Conservation (phyloP, 768 basidiomycete species). For the Podaxis sp. region DNA sequence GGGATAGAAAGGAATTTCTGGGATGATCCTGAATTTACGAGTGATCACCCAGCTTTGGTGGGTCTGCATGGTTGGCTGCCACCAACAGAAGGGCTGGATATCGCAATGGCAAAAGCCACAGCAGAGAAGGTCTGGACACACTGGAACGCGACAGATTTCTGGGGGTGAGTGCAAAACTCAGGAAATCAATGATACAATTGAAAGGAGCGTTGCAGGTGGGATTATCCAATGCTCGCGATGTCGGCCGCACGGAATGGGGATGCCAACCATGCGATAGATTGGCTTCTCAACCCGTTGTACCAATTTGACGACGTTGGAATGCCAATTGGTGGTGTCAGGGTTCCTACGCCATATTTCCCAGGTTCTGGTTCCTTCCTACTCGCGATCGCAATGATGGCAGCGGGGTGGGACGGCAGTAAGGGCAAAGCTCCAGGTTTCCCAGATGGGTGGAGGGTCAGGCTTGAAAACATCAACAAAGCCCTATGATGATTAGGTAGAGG, state of each 20-base stretch:
- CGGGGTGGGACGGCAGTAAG: constrained; percentile 48
- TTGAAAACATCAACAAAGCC: constrained; percentile 22
- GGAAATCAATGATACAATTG: neutral
- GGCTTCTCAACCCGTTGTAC: constrained; percentile 53
- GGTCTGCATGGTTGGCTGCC: constrained; percentile 61
- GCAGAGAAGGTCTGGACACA: constrained; percentile 50
- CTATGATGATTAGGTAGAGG: constrained; percentile 12
- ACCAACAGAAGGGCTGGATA: constrained; percentile 42
- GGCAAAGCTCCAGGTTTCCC: constrained; percentile 29
- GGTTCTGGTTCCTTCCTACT: constrained; percentile 51
- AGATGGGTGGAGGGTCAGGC: constrained; percentile 27
- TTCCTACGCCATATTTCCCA: constrained; percentile 61
- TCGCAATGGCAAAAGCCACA: constrained; percentile 45
- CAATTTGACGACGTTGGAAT: constrained; percentile 60
- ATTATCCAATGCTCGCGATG: constrained; percentile 64
- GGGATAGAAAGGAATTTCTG: constrained; percentile 52
- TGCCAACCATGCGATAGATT: constrained; percentile 47
- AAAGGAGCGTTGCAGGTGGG: constrained; percentile 40
- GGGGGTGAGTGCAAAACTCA: constrained; percentile 38
- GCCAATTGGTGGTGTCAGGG: constrained; percentile 53
- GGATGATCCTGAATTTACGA: constrained; percentile 48
- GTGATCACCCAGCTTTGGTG: constrained; percentile 57
- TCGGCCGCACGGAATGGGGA: constrained; percentile 55
- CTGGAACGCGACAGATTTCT: constrained; percentile 55
- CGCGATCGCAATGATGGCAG: constrained; percentile 56